Percentiles rank a stretch among this genome's conserved stretches.
Conservation (phyloP, 1,284 basidiomycete species). For the Trametes sp. region DNA sequence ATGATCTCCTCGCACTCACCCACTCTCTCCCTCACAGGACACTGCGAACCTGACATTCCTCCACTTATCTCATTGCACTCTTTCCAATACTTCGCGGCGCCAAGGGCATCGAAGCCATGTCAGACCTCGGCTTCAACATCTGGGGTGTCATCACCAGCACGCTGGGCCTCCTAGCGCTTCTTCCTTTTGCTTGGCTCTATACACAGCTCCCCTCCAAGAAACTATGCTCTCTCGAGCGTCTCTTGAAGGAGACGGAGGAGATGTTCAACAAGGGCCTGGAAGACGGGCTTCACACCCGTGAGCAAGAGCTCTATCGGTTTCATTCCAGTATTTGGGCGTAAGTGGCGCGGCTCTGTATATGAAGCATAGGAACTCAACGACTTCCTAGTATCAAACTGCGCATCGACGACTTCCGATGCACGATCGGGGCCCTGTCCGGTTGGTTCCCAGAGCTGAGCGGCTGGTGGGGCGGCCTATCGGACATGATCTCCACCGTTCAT, state of each 20-base stretch:
- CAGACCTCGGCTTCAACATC: constrained; percentile 9
- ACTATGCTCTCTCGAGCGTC: background rate
- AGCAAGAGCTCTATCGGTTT: background rate
- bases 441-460: background rate
- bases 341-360: too few relatives aligned
- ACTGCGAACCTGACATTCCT: too few relatives aligned
- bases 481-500: background rate
- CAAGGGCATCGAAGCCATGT: background rate
- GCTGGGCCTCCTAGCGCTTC: background rate
- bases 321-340: background rate
- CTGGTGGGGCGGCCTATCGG: background rate
- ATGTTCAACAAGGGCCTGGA: background rate
- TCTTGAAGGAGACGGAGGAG: background rate
- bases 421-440: background rate
- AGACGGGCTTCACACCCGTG: constrained; percentile 5
- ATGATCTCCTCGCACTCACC: too few relatives aligned
- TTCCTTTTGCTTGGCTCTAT: constrained; percentile 2
- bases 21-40: background rate
- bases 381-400: background rate
- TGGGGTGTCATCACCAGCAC: constrained; percentile 1
- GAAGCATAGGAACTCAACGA: too few relatives aligned
- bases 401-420: background rate
- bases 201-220: background rate
- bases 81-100: too few relatives aligned
- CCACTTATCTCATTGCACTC: too few relatives aligned